Evolutionary conservation across 176 grass and related monocot genomes (phyloP), one percentile per base, ranked within the genome.

Genomic region (Raddia guianensis): DNA sequence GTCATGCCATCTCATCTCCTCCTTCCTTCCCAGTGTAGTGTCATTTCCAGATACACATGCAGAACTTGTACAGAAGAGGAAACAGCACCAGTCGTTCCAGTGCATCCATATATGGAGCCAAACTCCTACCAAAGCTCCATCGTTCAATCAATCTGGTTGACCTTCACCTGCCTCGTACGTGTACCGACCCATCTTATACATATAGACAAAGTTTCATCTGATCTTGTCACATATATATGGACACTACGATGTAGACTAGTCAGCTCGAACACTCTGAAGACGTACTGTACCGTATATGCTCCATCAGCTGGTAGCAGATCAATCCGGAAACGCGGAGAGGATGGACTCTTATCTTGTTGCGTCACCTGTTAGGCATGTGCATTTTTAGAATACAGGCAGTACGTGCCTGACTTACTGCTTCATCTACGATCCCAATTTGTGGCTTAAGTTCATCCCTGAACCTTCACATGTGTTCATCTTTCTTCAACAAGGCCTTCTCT

Each of bases 31-130:
- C 80, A 75, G 49, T 57, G 81, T 57, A 46, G 18, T 64, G 61
- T 74, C 81, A n/a, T 66, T 74, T 83, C 71, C 14, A 16, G 49
- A 72, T 5, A 75, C 70, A 74, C 61, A 75, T 75, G 71, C 48
- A 21, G 27, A 27, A 27, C 49, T 0, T 40, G 37, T 40, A 35
- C 61, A 32, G 34, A 72, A 53, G 47, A 21, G 15, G 49, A 15
- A 72, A 13, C 8, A 14, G 3, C 27, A 14, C 35, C 47, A 52
- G 19, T 14, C 3, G 43, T 55, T 49, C 8, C 48, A 20, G 8
- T 45, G 52, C 54, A 75, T 53, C 37, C 52, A 20, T 27, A 27
- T 27, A 27, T 40, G 37, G 37, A 40, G 37, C 37, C 37, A 5
- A 40, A 40, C 37, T 40, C 2, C 37, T 40, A 40, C 37, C 4